Evolutionary conservation across 345 rosid genomes (phyloP).

Genomic region (Laguncularia racemosa): DNA sequence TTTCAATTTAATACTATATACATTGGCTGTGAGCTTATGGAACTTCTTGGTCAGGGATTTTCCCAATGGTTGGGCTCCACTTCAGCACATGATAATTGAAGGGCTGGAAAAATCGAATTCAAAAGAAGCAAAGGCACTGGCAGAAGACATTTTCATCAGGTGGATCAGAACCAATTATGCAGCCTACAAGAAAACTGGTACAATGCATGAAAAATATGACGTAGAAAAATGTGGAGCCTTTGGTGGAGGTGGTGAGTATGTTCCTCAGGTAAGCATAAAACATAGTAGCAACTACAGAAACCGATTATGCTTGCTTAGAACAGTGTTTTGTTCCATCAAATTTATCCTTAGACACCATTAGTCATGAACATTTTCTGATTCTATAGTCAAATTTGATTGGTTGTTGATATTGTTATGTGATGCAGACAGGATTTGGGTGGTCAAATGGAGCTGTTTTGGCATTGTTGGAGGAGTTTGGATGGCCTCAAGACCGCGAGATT

Average conservation of each 20-base stretch:
- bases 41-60: slow-evolving; percentile 76
- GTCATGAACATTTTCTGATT: too few species aligned
- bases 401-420: slow-evolving; percentile 11
- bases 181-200: slow-evolving; percentile 27
- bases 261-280: slow-evolving; percentile 38
- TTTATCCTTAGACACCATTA: too few species aligned
- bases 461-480: slow-evolving; percentile 89
- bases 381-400: too few species aligned
- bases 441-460: slow-evolving; percentile 84
- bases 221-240: slow-evolving; percentile 43
- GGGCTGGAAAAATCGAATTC: slow-evolving; percentile 52
- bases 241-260: slow-evolving; percentile 69
- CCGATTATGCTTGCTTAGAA: too few species aligned
- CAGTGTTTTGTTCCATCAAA: too few species aligned
- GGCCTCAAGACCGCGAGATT: slow-evolving; percentile 52
- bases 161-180: slow-evolving; percentile 67
- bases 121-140: slow-evolving; percentile 48
- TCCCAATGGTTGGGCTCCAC: slow-evolving; percentile 95
- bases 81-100: slow-evolving; percentile 70
- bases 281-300: too few species aligned
- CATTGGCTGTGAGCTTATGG: too few species aligned
- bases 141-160: slow-evolving; percentile 64
- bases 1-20: too few species aligned
- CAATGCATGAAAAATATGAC: slow-evolving; percentile 36
- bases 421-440: slow-evolving; percentile 97